Base-by-base conservation (phyloP, 441 rosid genomes). In the Pelargonium fulgidum region DNA sequence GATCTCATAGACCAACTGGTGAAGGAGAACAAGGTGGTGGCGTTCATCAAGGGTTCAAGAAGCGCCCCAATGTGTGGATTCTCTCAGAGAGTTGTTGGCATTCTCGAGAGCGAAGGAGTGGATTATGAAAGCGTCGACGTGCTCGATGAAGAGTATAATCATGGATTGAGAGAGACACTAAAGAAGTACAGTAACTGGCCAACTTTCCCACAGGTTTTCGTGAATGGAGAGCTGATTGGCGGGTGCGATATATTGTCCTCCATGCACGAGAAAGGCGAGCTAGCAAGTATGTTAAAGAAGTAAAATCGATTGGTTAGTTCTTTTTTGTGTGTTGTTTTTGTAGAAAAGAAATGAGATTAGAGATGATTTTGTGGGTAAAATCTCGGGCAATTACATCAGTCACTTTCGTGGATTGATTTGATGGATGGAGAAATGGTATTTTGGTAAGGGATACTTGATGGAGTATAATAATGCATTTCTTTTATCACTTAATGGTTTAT, bases 51-150 rank as follows among this genome's bases (percentile, higher is more conserved):
- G 75, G 98, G 98, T 45, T 85, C 97, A 0, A 84, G 96, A 80
- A 80, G 87, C 72, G 92, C 98, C 41, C 98, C 97, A 1, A 36
- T 75, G 70, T 89, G 98, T 65, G 97, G 98, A 72, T 93, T 91
- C 81, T 89, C 97, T 1, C 97, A 89, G 73, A 88, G 86, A 76
- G 95, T 93, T 5, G 64, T 91, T 2, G 87, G 87, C 65, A 91
- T 91, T 69, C 96, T 89, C 17, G 97, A 93, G 73, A 84, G 82
- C 11, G 80, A 85, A 77, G 91, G 93, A 9, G 78, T 85, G 41
- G 94, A 91, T 68, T 93, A 85, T 9, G 97, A 90, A 76, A 89
- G 89, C 11, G 80, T 91, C 1, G 93, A 89, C 56, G 95, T 91
- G 79, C 93, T 93, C 1, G 97, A 91, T 50, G 97, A 93, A 36